Base-by-base conservation (phyloP, 805 yeast species). In the Millerago galiae region DNA sequence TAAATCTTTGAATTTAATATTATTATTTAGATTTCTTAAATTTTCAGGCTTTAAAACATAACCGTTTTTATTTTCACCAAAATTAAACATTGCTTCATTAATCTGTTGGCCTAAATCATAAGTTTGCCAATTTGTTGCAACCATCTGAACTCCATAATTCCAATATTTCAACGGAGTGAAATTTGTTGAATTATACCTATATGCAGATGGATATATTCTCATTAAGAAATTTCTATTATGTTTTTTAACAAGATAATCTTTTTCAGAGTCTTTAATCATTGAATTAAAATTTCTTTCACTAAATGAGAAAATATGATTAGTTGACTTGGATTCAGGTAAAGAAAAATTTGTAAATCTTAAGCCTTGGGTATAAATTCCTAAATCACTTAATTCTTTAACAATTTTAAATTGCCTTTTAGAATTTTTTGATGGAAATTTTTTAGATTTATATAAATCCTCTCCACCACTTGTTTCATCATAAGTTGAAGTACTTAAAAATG, bases 51-150 rank as follows among this genome's bases (percentile, higher is more conserved):
- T 93, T 37, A 86, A 63, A 8, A 83, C 78, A 56, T 87, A 93
- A 0, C 99, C 99, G 0, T 73, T 65, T 35, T 68, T 72, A 21
- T 21, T 21, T 12, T 71, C 67, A 0, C 76, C 74, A 13, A 72
- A 61, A 39, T 76, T 77, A 60, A 91, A 88, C 74, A 89, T 65
- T 4, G 96, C 86, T 48, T 84, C 84, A 59, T 89, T 90, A 10
- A 93, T 55, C 56, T 89, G 96, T 57, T 90, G 91, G 0, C 97
- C 96, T 14, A 79, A 45, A 56, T 93, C 99, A 58, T 77, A 82
- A 0, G 93, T 82, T 61, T 91, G 99, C 97, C 97, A 91, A 58
- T 91, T 93, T 0, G 96, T 81, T 0, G 99, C 98, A 5, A 86
- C 98, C 88, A 93, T 77, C 57, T 93, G 99, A 10, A 75, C 82